Evolutionary conservation across 2,329 filamentous ascomycete genomes (phyloP).

Genomic region (Neonectria faginata): DNA sequence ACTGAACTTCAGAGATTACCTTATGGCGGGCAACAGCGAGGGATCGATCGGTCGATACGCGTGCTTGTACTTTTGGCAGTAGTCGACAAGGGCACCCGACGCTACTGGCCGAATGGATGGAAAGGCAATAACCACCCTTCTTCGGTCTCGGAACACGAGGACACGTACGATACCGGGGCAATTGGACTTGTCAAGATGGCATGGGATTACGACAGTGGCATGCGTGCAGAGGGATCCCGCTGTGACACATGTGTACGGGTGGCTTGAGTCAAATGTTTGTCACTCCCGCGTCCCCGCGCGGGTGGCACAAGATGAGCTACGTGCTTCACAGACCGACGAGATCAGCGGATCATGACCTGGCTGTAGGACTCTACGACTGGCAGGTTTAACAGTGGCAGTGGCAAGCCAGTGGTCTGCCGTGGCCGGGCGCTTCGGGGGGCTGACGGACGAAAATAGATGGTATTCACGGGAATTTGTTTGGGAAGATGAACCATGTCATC

Average conservation of each 20-base stretch:
- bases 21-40: not conserved
- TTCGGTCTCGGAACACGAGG: not conserved
- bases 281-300: slow-evolving; percentile 31
- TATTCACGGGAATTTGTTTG: slow-evolving; percentile 7
- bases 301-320: slow-evolving; percentile 29
- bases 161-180: not conserved
- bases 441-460: slow-evolving; percentile 17
- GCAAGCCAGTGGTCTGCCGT: slow-evolving; percentile 8
- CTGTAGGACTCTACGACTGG: not conserved
- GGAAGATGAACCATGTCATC: not conserved
- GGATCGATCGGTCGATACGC: not conserved
- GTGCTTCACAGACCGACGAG: slow-evolving; percentile 6
- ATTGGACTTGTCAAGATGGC: slow-evolving; percentile 34
- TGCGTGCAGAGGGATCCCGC: slow-evolving; percentile 28
- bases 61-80: not conserved
- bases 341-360: slow-evolving; percentile 6
- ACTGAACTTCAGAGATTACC: not conserved
- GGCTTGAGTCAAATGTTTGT: slow-evolving; percentile 42
- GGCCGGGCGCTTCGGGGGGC: not conserved
- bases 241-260: slow-evolving; percentile 33
- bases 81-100: not conserved
- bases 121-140: not conserved
- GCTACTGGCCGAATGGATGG: not conserved
- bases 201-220: slow-evolving; percentile 37
- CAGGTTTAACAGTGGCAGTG: slow-evolving; percentile 11